Evolutionary conservation across 2,329 filamentous ascomycete genomes (phyloP).

Genomic region (Curvularia spicifera): DNA sequence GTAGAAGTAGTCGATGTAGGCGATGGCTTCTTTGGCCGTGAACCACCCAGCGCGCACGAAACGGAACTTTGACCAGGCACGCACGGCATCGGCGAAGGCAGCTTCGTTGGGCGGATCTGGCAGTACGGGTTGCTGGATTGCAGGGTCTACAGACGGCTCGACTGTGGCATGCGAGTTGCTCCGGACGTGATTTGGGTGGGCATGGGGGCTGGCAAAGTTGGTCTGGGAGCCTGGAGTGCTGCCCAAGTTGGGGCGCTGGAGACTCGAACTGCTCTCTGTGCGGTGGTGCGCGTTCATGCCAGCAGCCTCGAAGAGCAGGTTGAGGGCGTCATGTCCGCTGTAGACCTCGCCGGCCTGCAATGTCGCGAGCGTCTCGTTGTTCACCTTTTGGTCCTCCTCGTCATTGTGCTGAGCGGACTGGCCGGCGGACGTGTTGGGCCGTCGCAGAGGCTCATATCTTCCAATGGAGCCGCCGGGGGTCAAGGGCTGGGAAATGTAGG

Average conservation of each 20-base stretch:
- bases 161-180: conserved; percentile 32
- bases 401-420: conserved; percentile 38
- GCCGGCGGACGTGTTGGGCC: conserved; percentile 57
- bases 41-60: conserved; percentile 99
- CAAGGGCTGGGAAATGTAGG: conserved; percentile 60
- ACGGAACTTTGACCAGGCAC: conserved; percentile 88
- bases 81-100: conserved; percentile 68
- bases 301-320: conserved; percentile 87
- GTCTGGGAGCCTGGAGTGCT: conserved; percentile 48
- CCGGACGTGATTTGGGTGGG: conserved; percentile 32
- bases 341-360: conserved; percentile 74
- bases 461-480: conserved; percentile 71
- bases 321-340: conserved; percentile 89
- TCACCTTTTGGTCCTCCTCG: conserved; percentile 64
- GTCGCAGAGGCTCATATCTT: conserved; percentile 68
- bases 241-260: conserved; percentile 44
- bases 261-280: conserved; percentile 54
- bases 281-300: conserved; percentile 57
- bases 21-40: conserved; percentile 88
- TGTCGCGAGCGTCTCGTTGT: conserved; percentile 65
- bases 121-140: conserved; percentile 34
- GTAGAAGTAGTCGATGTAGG: conserved; percentile 96
- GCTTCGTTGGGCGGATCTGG: conserved; percentile 45
- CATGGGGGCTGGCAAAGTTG: conserved; percentile 45
- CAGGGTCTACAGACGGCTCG: conserved; percentile 42